Conservation (phyloP, 2,329 filamentous ascomycete genomes). For the Cladosporium sp. region DNA sequence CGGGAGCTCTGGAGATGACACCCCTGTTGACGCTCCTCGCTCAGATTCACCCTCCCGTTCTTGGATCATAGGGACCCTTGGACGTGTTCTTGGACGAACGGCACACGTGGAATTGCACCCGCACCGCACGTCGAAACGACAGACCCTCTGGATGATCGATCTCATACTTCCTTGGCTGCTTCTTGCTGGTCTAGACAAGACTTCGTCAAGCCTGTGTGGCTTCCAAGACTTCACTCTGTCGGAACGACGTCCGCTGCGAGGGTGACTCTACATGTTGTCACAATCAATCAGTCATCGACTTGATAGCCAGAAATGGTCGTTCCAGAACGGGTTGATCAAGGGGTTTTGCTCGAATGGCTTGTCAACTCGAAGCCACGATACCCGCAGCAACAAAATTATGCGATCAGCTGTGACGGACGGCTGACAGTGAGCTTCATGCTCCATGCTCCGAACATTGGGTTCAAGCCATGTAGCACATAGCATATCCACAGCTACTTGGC, state of each 20-base stretch:
- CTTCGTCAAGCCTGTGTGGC: not conserved
- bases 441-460: not conserved
- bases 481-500: conserved; percentile 1
- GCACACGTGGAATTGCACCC: too few species aligned
- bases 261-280: not conserved
- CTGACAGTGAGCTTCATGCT: not conserved
- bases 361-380: too few species aligned
- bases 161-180: not conserved
- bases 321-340: too few species aligned
- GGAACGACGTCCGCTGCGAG: not conserved
- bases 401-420: not conserved
- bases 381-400: not conserved
- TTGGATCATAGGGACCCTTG: too few species aligned
- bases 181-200: not conserved
- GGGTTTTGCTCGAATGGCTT: too few species aligned
- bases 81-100: too few species aligned
- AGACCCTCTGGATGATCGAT: not conserved
- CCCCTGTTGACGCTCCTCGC: too few species aligned
- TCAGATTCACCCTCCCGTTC: too few species aligned
- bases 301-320: not conserved
- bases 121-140: not conserved
- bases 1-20: not conserved
- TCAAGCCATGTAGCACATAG: not conserved
- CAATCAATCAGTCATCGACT: not conserved
- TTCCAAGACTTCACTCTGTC: not conserved